phyloP scores from a whole-genome alignment of 2,329 filamentous ascomycete genomes.

The Ustilaginoidea virens region DNA sequence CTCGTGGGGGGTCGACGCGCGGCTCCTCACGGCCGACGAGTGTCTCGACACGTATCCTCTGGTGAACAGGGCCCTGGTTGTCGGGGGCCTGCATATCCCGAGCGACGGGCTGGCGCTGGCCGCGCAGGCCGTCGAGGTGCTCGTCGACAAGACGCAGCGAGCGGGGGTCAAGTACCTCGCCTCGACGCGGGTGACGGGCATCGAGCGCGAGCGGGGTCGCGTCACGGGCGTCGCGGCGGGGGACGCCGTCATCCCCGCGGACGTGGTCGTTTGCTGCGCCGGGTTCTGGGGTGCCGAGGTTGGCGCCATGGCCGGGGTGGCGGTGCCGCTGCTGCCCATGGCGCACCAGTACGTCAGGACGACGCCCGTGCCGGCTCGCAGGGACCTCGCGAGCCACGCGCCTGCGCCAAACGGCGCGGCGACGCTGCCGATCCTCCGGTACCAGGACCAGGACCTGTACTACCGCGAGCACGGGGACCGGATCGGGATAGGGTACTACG shows the following conservation, averaged over 20 bases:
- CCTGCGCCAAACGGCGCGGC: constrained; percentile 28
- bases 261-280: constrained; percentile 46
- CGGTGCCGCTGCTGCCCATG: constrained; percentile 43
- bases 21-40: constrained; percentile 33
- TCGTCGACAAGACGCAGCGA: constrained; percentile 39
- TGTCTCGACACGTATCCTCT: constrained; percentile 38
- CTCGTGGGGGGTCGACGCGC: constrained; percentile 44
- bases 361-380: constrained; percentile 29
- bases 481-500: constrained; percentile 49
- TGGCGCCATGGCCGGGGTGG: constrained; percentile 42
- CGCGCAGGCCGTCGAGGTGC: constrained; percentile 43
- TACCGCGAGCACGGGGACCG: constrained; percentile 49
- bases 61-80: constrained; percentile 34
- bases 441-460: constrained; percentile 49
- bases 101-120: constrained; percentile 45
- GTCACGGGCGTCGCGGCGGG: constrained; percentile 42
- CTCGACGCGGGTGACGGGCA: constrained; percentile 40
- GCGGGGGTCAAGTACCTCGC: constrained; percentile 44
- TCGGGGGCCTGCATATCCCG: constrained; percentile 45
- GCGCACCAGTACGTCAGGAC: constrained; percentile 52
- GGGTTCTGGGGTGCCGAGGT: constrained; percentile 53
- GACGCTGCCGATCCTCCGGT: constrained; percentile 39
- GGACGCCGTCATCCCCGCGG: constrained; percentile 33
- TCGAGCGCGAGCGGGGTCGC: constrained; percentile 29
- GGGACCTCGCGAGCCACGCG: constrained; percentile 19